Evolutionary conservation across 2,329 filamentous ascomycete genomes (phyloP), one percentile per base, ranked within the genome.

Genomic region (Lecanicillium sp.): DNA sequence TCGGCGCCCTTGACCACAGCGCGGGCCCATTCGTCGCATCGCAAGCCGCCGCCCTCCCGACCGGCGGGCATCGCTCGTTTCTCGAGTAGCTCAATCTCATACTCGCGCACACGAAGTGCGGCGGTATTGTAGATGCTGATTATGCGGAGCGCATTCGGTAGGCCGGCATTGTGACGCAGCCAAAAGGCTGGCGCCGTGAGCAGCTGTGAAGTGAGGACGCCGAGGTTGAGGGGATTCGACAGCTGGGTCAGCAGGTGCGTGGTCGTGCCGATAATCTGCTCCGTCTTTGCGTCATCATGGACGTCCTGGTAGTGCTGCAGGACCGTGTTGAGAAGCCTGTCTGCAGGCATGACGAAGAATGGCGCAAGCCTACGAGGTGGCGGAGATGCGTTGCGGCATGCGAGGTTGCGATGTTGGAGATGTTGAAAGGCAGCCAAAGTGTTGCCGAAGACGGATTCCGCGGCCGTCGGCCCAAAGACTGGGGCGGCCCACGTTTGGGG

Each of bases 121-220:
- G 83, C 81, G 4, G 78, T 75, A 58, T 85, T 82, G 65, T 79
- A 87, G 45, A 86, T 73, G 60, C 79, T 78, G 48, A 88, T 70
- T 46, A 84, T 68, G 46, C 78, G 75, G 46, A 82, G 68, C 43
- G 78, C 79, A 3, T 74, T 77, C 12, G 69, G 70, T 27, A 85
- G 64, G 8, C 74, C 77, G 40, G 80, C 70, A 8, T 28, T 54
- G 9, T 72, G 72, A 52, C 68, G 61, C 42, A 64, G 59, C 83
- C 83, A 89, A 58, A 88, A 70, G 8, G 83, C 80, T 3, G 81
- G 82, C 0, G 83, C 80, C 1, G 73, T 75, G 33, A 88, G 71
- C 5, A 87, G 69, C 47, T 88, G 82, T 18, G 80, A 80, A 1
- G 82, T 83, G 38, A 88, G 69, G 11, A 88, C 68, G 29, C 78